Evolutionary conservation across 2,329 filamentous ascomycete genomes (phyloP), one percentile per base, ranked within the genome.

Genomic region (Fusarium sororula): DNA sequence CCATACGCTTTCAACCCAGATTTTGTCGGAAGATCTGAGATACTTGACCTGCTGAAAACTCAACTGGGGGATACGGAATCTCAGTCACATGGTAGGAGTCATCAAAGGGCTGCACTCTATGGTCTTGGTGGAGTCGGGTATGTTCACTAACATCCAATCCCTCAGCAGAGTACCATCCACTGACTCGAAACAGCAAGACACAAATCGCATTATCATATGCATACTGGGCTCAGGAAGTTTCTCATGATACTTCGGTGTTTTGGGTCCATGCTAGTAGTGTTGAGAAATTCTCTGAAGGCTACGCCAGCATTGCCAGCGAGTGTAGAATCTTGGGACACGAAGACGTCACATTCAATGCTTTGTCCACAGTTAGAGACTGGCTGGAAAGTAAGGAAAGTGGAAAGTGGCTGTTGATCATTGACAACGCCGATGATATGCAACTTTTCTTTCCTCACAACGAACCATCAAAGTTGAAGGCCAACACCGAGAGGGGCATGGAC

Each of bases 91-190:
- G n/a, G 3, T 0, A 66, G 57, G 22, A 41, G 57, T 0, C 63
- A 73, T 35, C 37, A 1, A 2, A 66, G 64, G 0, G 62, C 66
- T 24, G 62, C 75, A 0, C 53, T 77, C 1, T 64, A 22, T 5
- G 75, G 75, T 1, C 68, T 77, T 0, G 75, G 75, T 1, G 75
- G 75, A 1, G 51, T 75, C 4, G 75, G 75, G 75, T 76, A 58
- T 28, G 73, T n/a, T 32, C 7, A 5, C 3, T 13, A 30, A 22
- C 2, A 2, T 22, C 6, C 3, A 28, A 48, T 28, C 30, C 30
- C 30, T 28, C 3, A 5, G 4, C 5, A 5, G 5, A 26, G 26
- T 26, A 7, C 26, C 26, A 7, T 7, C 26, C 28, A 35, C 53
- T 72, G 22, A 70, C 10, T 17, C 5, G 1, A 11, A 12, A 15